Conservation (phyloP, 2,329 filamentous ascomycete genomes). For the Chrysoporthe puriensis region DNA sequence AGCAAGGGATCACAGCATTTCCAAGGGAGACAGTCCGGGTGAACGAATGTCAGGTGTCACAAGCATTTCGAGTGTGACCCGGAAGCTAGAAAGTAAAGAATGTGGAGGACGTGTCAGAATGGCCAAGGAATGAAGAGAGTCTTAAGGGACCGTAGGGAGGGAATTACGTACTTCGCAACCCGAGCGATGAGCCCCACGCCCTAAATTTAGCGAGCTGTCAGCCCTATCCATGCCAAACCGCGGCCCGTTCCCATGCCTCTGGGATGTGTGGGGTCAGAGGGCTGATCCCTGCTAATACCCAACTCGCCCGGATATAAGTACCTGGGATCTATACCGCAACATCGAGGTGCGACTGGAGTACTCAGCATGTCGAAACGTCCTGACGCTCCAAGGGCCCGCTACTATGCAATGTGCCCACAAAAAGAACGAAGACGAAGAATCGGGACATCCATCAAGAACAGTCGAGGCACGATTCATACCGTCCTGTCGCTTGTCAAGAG, state of each 20-base stretch:
- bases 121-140: background rate
- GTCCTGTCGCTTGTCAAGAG: background rate
- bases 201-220: slow-evolving; percentile 17
- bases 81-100: background rate
- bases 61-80: background rate
- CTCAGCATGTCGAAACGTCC: too few relatives aligned
- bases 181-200: background rate
- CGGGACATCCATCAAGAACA: background rate
- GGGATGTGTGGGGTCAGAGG: background rate
- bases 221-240: background rate
- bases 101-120: slow-evolving; percentile 5
- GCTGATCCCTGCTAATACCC: background rate
- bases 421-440: background rate
- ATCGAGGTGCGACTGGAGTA: too few relatives aligned
- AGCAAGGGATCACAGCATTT: background rate
- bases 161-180: slow-evolving; percentile 4
- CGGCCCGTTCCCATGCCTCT: background rate
- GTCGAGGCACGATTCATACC: background rate
- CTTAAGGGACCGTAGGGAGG: background rate
- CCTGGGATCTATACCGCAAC: too few relatives aligned
- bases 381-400: too few relatives aligned
- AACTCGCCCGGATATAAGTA: too few relatives aligned
- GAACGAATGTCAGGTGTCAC: background rate
- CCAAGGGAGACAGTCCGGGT: slow-evolving; percentile 1
- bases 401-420: too few relatives aligned